Evolutionary conservation across 176 grass and related monocot species (phyloP), one percentile per base, ranked within the genome.

Genomic region (Neostapfia colusana): DNA sequence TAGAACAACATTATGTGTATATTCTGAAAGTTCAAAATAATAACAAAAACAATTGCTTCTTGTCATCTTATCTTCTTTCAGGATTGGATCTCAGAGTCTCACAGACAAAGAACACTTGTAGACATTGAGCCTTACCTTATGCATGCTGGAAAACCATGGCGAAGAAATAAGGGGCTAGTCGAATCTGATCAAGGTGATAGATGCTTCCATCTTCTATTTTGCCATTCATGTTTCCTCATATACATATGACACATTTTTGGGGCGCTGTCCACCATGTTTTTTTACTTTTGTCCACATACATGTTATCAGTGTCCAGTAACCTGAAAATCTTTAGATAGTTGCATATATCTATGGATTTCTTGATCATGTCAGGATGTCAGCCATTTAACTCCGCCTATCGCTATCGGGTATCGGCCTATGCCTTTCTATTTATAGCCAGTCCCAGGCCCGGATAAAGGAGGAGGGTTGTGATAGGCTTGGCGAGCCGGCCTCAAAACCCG

Each of bases 61-160:
- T 37, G 62, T 64, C 34, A 0, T 84, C 2, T 80, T 79, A 44
- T 20, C 18, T 35, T 79, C 20, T 60, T 36, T 36, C 70, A 98
- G 95, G 91, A 88, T 8, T 98, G 95, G 95, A 86, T 98, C 79
- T 84, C 64, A 45, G 91, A 98, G 57, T 94, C 80, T 73, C 64
- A 98, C 60, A 89, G 53, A 26, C 85, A 94, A 73, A 90, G 74
- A 88, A 92, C 92, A 74, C 81, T 98, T 38, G 46, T 90, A 74
- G 91, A 87, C n/a, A 94, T 98, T 58, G 91, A 92, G 12, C 91
- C 89, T 76, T 94, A 94, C 66, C 85, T 98, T 76, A 92, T 98
- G 95, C 91, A 98, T 87, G 89, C 77, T 84, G 95, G 95, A 80
- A 92, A 92, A 39, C 89, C 95, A 80, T 98, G 95, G 95, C 73